Base-by-base conservation (phyloP, 768 basidiomycete species). In the Pisolithus sp. region DNA sequence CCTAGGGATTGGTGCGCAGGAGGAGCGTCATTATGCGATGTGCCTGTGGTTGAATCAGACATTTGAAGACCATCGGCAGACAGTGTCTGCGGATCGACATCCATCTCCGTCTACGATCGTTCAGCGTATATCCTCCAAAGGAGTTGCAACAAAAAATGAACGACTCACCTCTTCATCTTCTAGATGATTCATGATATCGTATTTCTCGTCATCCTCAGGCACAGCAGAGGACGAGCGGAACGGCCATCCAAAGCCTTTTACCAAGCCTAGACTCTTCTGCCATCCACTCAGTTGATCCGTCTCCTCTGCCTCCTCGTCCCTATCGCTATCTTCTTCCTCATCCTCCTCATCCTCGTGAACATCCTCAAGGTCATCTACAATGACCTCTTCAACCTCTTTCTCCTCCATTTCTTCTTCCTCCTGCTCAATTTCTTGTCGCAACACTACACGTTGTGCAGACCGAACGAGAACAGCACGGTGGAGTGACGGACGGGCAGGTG, bases 391-490 rank as follows among this genome's bases (percentile, higher is more conserved):
- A 52, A 81, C 78, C 47, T 81, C 74, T 39, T 72, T 73, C 42
- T 68, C 63, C 34, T 81, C 77, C 49, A 76, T 71, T 44, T 72
- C 74, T 42, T 79, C 74, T 51, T 80, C 76, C 50, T 78, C 74
- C 31, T 59, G 65, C 52, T 82, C 80, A 49, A 70, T 72, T 58
- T 80, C 82, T 4, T 74, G 71, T 36, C 72, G 70, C 57, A 79
- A 50, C 0, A 79, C 76, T 0, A 79, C 79, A 13, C 83, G 73
- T 59, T 87, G 85, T 0, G 83, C 84, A 37, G 82, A 84, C 9
- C 84, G 76, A 12, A 89, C 79, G 9, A 89, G 70, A 2, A 89
- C 86, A 0, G 83, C 82, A 12, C 80, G 79, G 58, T 89, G 85
- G 2, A 89, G 67, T 2, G 80, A 81, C 17, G 72, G 72, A 1